Percentiles rank a stretch among this genome's conserved stretches.
Conservation (phyloP, 306 rosid genomes). For the Vicia faba region DNA sequence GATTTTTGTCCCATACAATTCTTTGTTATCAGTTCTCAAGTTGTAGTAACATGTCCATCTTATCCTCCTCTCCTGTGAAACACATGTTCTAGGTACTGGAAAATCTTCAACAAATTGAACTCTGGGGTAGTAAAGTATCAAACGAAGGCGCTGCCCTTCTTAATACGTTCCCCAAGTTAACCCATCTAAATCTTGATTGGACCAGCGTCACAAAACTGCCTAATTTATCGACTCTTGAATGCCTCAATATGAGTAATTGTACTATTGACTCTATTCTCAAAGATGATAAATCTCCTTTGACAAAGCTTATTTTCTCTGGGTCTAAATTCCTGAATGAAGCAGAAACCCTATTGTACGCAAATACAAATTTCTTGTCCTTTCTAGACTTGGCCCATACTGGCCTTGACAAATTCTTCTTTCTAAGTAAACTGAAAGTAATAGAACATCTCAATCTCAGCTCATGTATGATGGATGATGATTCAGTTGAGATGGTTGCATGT, state of each 20-base stretch:
- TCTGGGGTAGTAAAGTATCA: constrained; percentile 91
- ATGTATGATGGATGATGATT: constrained; percentile 66
- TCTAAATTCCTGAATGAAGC: constrained; percentile 59
- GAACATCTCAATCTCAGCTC: constrained; percentile 83
- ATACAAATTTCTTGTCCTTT: constrained; percentile 51
- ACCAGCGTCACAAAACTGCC: constrained; percentile 76
- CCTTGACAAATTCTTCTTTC: constrained; percentile 58
- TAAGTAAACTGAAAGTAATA: constrained; percentile 56
- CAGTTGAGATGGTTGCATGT: constrained; percentile 57
- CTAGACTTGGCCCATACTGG: constrained; percentile 67
- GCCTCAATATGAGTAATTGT: constrained; percentile 82
- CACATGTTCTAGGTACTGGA: constrained; percentile 59
- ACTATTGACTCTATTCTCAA: constrained; percentile 62
- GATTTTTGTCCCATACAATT: not conserved
- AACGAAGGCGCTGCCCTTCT: constrained; percentile 68
- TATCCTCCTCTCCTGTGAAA: constrained; percentile 23
- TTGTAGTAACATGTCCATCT: not conserved
- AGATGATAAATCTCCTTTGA: constrained; percentile 60
- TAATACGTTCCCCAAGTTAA: constrained; percentile 63
- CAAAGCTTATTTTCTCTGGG: constrained; percentile 70
- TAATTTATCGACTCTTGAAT: constrained; percentile 58
- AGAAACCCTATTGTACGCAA: constrained; percentile 52
- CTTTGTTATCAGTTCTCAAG: constrained; percentile 25
- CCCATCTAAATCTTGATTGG: constrained; percentile 83
- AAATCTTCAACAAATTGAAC: constrained; percentile 70